Base-by-base conservation (phyloP, 2,329 filamentous ascomycete genomes). In the Sarocladiaceae sp. region DNA sequence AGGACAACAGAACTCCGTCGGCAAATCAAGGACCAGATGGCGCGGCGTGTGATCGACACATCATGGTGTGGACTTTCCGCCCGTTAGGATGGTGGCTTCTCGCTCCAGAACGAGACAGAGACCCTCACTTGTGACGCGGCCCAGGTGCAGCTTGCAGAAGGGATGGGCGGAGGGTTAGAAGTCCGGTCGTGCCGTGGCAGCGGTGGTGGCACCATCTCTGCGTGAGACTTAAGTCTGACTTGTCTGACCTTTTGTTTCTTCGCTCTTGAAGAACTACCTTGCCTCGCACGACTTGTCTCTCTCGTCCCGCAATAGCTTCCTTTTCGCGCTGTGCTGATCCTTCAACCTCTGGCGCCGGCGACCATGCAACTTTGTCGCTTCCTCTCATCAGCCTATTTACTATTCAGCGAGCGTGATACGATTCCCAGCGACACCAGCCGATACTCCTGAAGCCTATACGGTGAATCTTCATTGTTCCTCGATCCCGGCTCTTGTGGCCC, bases 361-460 rank as follows among this genome's bases (percentile, higher is more conserved):
- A 7, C 18, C 20, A 41, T 18, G 19, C n/a, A 41, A 9, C 23
- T 27, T 5, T 15, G 11, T 41, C 16, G 20, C 21, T 41, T 18
- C 15, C 37, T 41, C 19, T 13, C n/a, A 15, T 41, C 37, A 29
- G 26, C n/a, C n/a, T n/a, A n/a, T n/a, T n/a, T n/a, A n/a, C n/a
- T n/a, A n/a, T n/a, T n/a, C n/a, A n/a, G n/a, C n/a, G n/a, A n/a
- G n/a, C 23, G 24, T 41, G 37, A 41, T 18, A 41, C 29, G 37
- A 41, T 55, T 54, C 52, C 53, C 47, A 47, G 49, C 50, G 50
- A 55, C 56, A 57, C 56, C 20, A 34, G 20, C 13, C 20, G 53
- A 53, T 53, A 51, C 53, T 47, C 54, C 54, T 48, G 48, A 43
- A 50, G 46, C n/a, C n/a, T n/a, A n/a, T n/a, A n/a, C n/a, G n/a